Evolutionary conservation across 2,329 filamentous ascomycete species (phyloP).

Genomic region (Botrytis hyacinthi): DNA sequence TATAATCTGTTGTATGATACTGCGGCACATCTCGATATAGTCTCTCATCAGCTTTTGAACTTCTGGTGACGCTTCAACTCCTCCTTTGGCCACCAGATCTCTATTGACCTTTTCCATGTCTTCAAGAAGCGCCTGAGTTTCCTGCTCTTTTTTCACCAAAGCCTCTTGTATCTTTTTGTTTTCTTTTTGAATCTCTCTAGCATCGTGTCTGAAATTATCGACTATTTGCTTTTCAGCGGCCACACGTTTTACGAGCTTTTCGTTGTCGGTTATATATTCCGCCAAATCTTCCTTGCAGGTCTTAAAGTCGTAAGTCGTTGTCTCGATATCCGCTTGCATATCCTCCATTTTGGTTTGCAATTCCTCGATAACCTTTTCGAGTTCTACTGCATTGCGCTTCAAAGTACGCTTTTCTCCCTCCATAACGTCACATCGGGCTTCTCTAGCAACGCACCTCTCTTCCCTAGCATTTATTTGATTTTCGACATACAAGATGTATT

Average conservation of each 20-base stretch:
- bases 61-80: neutral
- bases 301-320: accelerated
- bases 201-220: neutral
- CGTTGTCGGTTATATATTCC: too few species aligned
- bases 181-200: neutral
- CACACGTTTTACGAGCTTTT: neutral
- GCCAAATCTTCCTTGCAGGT: accelerated
- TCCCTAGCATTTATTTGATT: accelerated
- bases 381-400: accelerated
- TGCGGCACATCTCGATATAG: neutral
- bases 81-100: too few species aligned
- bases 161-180: too few species aligned
- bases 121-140: neutral
- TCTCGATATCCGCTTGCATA: neutral
- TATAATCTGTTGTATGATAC: neutral
- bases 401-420: neutral
- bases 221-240: neutral
- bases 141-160: neutral
- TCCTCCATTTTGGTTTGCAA: neutral
- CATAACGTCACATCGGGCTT: accelerated
- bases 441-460: neutral
- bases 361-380: too few species aligned
- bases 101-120: neutral
- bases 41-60: neutral
- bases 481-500: neutral